Evolutionary conservation across 192 early-diverging fungal genomes (phyloP).

Genomic region (Radiomyces spectabilis): DNA sequence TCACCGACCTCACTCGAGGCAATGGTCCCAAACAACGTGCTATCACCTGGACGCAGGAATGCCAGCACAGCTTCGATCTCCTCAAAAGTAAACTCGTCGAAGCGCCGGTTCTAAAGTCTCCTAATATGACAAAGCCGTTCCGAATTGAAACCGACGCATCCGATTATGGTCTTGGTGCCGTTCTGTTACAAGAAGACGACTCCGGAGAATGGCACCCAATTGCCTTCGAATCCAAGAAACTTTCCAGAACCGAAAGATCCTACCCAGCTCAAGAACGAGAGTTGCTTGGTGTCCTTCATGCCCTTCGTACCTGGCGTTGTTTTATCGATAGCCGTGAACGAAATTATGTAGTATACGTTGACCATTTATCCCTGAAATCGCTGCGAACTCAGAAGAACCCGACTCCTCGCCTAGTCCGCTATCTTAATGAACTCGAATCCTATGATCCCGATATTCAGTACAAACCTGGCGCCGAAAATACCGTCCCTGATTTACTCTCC

Average conservation of each 20-base stretch:
- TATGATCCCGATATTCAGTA: background rate
- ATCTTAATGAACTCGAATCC: constrained; percentile 8
- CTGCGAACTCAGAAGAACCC: background rate
- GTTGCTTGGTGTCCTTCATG: background rate
- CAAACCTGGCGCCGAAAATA: no score
- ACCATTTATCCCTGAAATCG: background rate
- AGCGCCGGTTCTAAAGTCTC: constrained; percentile 16
- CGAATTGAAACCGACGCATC: constrained; percentile 34
- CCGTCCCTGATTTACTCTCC: no score
- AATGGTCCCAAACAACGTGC: no score
- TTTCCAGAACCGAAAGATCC: background rate
- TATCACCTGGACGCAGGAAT: background rate
- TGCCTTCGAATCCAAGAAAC: background rate
- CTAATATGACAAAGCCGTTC: constrained; percentile 20
- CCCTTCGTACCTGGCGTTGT: background rate
- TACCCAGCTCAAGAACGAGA: background rate
- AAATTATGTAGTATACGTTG: background rate
- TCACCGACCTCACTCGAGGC: background rate
- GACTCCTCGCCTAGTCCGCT: background rate
- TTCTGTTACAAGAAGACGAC: background rate
- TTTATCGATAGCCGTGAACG: background rate
- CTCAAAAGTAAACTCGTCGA: background rate
- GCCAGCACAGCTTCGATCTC: background rate
- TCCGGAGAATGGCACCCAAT: background rate
- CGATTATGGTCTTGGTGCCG: background rate